A percentile compares a stretch with the other conserved stretches of the same genome.
Conservation (phyloP, 2,329 filamentous ascomycete species). For the Cadophora sp. region DNA sequence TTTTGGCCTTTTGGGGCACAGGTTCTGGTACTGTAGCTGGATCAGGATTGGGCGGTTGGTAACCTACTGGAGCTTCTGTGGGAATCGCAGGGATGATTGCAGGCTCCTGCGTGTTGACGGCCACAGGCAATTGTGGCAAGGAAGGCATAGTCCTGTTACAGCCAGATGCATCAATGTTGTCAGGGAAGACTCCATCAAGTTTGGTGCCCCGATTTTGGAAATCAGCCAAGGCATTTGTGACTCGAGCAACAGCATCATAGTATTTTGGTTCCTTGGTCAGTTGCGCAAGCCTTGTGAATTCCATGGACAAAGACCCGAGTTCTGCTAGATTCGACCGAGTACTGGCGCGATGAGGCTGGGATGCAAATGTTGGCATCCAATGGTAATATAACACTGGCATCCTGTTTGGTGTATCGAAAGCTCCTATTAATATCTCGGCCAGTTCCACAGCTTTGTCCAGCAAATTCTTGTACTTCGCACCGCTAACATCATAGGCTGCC, state of each 20-base stretch:
- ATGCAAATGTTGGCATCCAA: constrained; percentile 72
- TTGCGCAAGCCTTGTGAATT: constrained; percentile 89
- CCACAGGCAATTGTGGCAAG: constrained; percentile 25
- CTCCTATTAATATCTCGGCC: constrained; percentile 73
- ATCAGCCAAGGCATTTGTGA: constrained; percentile 80
- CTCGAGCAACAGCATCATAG: constrained; percentile 87
- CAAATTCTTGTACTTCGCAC: constrained; percentile 68
- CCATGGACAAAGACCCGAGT: constrained; percentile 76
- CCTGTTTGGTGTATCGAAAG: constrained; percentile 87
- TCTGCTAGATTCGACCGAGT: constrained; percentile 60
- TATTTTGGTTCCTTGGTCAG: constrained; percentile 82
- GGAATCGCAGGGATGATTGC: constrained; percentile 17
- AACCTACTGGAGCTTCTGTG: constrained; percentile 42
- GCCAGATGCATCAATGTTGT: constrained; percentile 78
- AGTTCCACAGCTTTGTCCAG: constrained; percentile 76
- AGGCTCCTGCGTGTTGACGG: constrained; percentile 9
- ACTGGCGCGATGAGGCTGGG: constrained; percentile 68
- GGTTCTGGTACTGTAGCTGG: constrained; percentile 29
- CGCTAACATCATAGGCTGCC: constrained; percentile 86
- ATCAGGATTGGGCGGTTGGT: constrained; percentile 36
- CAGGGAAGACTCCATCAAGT: constrained; percentile 82
- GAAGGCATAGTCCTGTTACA: constrained; percentile 59
- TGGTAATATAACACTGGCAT: constrained; percentile 86
- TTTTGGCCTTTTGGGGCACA: constrained; percentile 34
- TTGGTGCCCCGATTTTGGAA: constrained; percentile 73